Percentiles rank a stretch among this genome's conserved stretches.
Evolutionary conservation across 1,284 basidiomycete species (phyloP).

Genomic region (Hortiboletus rubellus): DNA sequence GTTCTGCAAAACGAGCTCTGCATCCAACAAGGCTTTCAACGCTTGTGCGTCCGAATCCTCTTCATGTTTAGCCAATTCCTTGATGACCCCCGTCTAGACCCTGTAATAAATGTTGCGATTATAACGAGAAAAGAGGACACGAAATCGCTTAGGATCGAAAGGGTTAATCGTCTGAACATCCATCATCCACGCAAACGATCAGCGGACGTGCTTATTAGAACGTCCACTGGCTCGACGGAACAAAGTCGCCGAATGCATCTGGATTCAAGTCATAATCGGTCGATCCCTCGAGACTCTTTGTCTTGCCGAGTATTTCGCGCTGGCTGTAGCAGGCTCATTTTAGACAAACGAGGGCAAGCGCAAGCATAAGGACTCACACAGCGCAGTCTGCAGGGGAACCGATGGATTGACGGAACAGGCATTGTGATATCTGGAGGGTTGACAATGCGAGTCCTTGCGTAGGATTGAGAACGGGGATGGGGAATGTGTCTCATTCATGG

Average conservation of each 20-base stretch:
- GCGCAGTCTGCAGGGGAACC: not conserved
- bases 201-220: not conserved
- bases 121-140: not conserved
- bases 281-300: slow-evolving; percentile 3
- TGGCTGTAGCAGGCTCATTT: too few species aligned
- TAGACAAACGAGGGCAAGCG: not conserved
- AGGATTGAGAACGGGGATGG: not conserved
- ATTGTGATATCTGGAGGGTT: not conserved
- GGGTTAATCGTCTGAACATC: not conserved
- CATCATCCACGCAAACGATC: not conserved
- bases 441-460: not conserved
- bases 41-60: not conserved
- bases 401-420: not conserved
- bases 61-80: not conserved
- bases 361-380: not conserved
- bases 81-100: not conserved
- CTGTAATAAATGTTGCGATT: not conserved
- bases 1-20: slow-evolving; percentile 2
- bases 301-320: not conserved
- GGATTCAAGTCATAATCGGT: not conserved
- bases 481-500: not conserved
- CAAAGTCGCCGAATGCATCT: not conserved
- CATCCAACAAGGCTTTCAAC: not conserved
- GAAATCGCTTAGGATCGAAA: not conserved
- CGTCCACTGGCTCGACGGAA: not conserved